phyloP scores from a whole-genome alignment of 2,329 filamentous ascomycete species.

The Didymosphaeria variabile region DNA sequence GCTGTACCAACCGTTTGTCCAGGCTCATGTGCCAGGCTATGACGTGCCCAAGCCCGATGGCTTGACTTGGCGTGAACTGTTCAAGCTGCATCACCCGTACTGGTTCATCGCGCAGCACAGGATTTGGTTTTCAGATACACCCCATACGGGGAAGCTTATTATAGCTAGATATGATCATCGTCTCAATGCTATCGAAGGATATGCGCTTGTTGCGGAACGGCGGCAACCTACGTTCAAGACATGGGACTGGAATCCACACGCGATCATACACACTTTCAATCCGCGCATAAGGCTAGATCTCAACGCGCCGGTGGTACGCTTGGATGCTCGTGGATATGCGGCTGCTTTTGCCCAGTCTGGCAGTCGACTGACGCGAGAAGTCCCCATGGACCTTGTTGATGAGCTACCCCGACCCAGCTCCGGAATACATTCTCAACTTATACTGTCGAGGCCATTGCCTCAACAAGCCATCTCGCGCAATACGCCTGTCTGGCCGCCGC shows the following conservation, averaged over 20 bases:
- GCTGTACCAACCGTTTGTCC: conserved; percentile 76
- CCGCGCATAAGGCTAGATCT: conserved; percentile 76
- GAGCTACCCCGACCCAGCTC: conserved; percentile 32
- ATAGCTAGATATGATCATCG: conserved; percentile 78
- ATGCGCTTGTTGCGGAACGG: conserved; percentile 75
- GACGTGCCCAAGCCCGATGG: conserved; percentile 58
- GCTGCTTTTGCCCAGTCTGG: conserved; percentile 26
- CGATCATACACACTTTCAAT: conserved; percentile 76
- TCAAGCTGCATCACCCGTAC: conserved; percentile 75
- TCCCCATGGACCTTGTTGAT: conserved; percentile 56
- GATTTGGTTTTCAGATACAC: conserved; percentile 84
- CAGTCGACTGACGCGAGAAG: conserved; percentile 60
- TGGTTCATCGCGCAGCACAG: conserved; percentile 86
- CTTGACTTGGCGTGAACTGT: conserved; percentile 75
- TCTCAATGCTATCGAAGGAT: conserved; percentile 80
- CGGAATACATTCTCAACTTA: conserved; percentile 70
- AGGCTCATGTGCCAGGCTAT: conserved; percentile 67
- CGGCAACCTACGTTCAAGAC: conserved; percentile 63
- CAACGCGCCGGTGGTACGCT: conserved; percentile 71
- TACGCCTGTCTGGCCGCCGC: conserved; percentile 75
- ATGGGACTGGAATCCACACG: conserved; percentile 72
- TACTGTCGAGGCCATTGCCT: conserved; percentile 67
- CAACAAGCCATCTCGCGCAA: conserved; percentile 50
- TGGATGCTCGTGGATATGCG: conserved; percentile 46
- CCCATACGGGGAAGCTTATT: conserved; percentile 77